A percentile compares a stretch with the other conserved stretches of the same genome.
Conservation (phyloP, 73 alveolate species). For the Paramecium bursaria region DNA sequence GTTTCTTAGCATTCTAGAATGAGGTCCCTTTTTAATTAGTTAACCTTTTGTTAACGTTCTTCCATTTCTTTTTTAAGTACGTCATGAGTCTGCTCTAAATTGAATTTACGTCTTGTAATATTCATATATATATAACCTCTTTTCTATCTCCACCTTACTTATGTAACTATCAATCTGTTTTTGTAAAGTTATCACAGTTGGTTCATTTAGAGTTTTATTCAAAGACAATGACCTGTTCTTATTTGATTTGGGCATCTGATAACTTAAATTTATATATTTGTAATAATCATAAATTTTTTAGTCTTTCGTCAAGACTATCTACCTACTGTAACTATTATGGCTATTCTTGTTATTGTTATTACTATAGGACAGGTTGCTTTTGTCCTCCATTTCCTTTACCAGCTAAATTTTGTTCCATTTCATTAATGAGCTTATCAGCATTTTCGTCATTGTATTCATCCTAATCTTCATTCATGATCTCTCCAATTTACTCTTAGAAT, state of each 20-base stretch:
- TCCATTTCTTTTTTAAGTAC: constrained; percentile 5
- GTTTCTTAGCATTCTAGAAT: neutral
- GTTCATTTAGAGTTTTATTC: no score
- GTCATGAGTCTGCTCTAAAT: neutral
- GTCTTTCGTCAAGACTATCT: constrained; percentile 23
- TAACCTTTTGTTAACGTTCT: neutral
- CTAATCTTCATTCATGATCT: constrained; percentile 63
- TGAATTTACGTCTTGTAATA: neutral
- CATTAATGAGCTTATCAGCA: constrained; percentile 53
- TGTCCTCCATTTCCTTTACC: constrained; percentile 65
- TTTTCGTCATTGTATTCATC: constrained; percentile 68
- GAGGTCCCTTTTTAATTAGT: constrained; percentile 22
- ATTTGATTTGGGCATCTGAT: no score
- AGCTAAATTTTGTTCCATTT: constrained; percentile 63
- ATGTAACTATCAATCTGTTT: constrained; percentile 64
- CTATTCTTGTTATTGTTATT: neutral
- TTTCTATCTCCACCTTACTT: constrained; percentile 64
- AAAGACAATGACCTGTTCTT: no score
- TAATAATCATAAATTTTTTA: no score
- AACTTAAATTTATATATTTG: no score
- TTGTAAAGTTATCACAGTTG: constrained; percentile 57
- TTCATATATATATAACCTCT: constrained; percentile 42
- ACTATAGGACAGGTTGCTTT: neutral
- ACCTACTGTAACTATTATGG: neutral
- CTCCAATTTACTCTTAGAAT: constrained; percentile 59